Percentiles rank a stretch among this genome's conserved stretches.
Evolutionary conservation across 495 filamentous ascomycete genomes (phyloP).

Genomic region (Neurospora intermedia): DNA sequence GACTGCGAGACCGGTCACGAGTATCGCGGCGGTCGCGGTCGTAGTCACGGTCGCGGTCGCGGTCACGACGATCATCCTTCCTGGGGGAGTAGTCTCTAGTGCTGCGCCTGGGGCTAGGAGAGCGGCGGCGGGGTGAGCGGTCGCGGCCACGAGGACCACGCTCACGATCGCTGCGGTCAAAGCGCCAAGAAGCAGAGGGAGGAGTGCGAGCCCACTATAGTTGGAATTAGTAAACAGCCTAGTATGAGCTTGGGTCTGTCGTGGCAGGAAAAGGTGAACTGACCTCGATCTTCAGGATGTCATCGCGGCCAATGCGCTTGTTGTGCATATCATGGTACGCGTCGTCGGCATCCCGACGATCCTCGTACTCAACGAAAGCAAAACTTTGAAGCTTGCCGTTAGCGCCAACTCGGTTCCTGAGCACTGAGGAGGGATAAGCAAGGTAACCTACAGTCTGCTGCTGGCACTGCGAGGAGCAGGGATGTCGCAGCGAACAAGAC

Average conservation of each 20-base stretch:
- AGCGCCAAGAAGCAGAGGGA: conserved; percentile 96
- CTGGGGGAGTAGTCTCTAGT: conserved; percentile 81
- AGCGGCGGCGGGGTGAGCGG: conserved; percentile 54
- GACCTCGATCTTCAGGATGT: conserved; percentile 96
- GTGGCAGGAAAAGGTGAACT: conserved; percentile 11
- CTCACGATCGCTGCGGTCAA: conserved; percentile 48
- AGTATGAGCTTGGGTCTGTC: background rate
- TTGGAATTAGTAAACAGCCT: conserved; percentile 10
- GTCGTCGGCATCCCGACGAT: conserved; percentile 96
- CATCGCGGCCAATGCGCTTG: conserved; percentile 93
- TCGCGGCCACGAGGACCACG: conserved; percentile 13
- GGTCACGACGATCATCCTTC: conserved; percentile 80
- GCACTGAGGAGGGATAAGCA: background rate
- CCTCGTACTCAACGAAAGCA: conserved; percentile 99
- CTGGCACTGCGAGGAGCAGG: conserved; percentile 87
- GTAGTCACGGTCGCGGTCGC: conserved; percentile 69
- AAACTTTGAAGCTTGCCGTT: conserved; percentile 48
- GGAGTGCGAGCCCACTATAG: conserved; percentile 93
- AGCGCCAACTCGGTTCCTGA: background rate
- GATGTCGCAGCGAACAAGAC: conserved; percentile 97
- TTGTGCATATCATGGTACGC: conserved; percentile 99
- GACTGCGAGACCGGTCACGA: conserved; percentile 64
- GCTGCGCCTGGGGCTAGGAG: conserved; percentile 70
- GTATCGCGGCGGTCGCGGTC: conserved; percentile 64
- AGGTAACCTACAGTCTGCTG: conserved; percentile 75